A percentile compares a stretch with the other conserved stretches of the same genome.
These are phyloP conservation scores for Termitomyces sp. DNA, from an alignment of 768 basidiomycete genomes.

Conservation along the genomic window DNA sequence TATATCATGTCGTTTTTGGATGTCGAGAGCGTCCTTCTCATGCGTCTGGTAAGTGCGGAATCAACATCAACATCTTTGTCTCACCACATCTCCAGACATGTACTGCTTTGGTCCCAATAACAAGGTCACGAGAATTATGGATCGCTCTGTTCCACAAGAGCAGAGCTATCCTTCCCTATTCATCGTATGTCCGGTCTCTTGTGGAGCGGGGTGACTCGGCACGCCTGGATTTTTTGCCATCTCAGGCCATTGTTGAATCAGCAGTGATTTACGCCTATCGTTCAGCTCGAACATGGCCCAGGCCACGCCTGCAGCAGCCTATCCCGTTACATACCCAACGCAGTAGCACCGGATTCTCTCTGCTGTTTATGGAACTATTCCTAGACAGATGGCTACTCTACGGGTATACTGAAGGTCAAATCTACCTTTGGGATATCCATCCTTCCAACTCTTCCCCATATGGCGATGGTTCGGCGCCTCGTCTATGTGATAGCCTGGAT, in stretches of 20 bases:
- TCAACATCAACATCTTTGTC: not conserved
- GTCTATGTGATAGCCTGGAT: slow-evolving; percentile 5
- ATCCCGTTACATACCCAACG: slow-evolving; percentile 2
- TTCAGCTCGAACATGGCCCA: slow-evolving; percentile 8
- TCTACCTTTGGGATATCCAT: slow-evolving; percentile 37
- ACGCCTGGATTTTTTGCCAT: not conserved
- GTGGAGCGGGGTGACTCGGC: not conserved
- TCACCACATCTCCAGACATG: not conserved
- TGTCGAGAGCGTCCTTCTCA: not conserved
- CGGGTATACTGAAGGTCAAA: slow-evolving; percentile 33
- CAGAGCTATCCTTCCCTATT: not conserved
- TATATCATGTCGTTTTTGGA: slow-evolving; percentile 4
- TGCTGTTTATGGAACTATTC: slow-evolving; percentile 35
- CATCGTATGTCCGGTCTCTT: not conserved
- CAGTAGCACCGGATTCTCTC: not conserved
- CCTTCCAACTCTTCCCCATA: not conserved
- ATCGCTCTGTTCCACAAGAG: not conserved
- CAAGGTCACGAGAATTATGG: slow-evolving; percentile 1
- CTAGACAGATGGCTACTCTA: slow-evolving; percentile 43
- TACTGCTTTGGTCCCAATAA: not conserved
- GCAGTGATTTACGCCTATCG: slow-evolving; percentile 3
- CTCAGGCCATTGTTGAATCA: slow-evolving; percentile 2
- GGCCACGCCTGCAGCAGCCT: slow-evolving; percentile 2
- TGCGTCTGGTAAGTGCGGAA: not conserved
- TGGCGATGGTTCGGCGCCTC: not conserved